A percentile compares a stretch with the other conserved stretches of the same genome.
phyloP scores from a whole-genome alignment of 2,329 filamentous ascomycete species.

The Cercospora beticola region DNA sequence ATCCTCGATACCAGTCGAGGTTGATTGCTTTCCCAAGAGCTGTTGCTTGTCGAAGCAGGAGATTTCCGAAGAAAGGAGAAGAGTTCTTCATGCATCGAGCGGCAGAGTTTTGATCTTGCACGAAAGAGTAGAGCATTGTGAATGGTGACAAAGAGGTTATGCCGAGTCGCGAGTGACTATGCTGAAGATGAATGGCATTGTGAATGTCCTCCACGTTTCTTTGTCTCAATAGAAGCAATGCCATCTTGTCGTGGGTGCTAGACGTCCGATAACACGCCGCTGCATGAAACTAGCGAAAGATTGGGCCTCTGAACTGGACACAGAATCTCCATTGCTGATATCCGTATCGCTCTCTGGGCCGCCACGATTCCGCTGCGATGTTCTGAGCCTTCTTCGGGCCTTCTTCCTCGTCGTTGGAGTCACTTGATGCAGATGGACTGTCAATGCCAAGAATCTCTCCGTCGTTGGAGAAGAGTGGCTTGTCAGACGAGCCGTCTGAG shows the following conservation, averaged over 20 bases:
- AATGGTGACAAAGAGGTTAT: neutral
- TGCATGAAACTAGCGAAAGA: no score
- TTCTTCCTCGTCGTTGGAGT: no score
- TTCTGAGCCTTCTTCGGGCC: no score
- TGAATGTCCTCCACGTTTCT: neutral
- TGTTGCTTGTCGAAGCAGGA: neutral
- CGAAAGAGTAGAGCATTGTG: neutral
- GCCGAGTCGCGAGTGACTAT: neutral
- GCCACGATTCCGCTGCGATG: no score
- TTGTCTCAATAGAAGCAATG: neutral
- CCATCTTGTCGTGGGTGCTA: neutral
- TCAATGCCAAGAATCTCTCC: no score
- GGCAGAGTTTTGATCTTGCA: neutral
- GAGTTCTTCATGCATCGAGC: neutral
- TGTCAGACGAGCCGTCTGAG: no score
- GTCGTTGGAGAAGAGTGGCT: no score
- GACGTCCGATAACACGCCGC: no score
- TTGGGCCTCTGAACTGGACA: no score
- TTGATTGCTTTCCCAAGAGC: neutral
- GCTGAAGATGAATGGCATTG: neutral
- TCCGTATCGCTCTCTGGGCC: no score
- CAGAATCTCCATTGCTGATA: no score
- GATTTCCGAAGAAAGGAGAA: neutral
- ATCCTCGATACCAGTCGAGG: neutral
- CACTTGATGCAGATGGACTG: no score